Evolutionary conservation across 2,329 filamentous ascomycete species (phyloP).

Genomic region (Zymoseptoria brevis): DNA sequence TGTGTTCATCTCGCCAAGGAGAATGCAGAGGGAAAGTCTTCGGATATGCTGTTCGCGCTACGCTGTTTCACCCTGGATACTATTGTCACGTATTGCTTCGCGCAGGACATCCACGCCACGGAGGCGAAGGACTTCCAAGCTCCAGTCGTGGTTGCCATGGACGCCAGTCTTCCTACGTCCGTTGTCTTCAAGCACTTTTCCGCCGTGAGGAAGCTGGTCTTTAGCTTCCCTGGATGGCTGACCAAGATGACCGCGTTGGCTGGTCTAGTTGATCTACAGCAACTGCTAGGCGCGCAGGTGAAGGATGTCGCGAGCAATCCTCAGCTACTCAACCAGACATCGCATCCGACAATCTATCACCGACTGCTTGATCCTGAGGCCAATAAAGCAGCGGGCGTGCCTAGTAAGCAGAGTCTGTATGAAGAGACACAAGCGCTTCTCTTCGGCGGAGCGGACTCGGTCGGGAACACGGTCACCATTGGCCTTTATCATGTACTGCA

Average conservation of each 20-base stretch:
- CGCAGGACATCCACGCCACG: conserved; percentile 33
- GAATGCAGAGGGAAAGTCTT: conserved; percentile 3
- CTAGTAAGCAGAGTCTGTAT: conserved; percentile 30
- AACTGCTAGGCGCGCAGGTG: conserved; percentile 29
- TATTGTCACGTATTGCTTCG: conserved; percentile 37
- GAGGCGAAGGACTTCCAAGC: conserved; percentile 34
- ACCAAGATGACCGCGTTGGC: conserved; percentile 30
- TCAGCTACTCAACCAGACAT: conserved; percentile 25
- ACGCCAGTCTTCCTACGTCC: conserved; percentile 30
- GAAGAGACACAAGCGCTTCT: conserved; percentile 41
- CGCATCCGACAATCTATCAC: conserved; percentile 34
- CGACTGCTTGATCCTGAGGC: conserved; percentile 29
- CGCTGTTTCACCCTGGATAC: conserved; percentile 33
- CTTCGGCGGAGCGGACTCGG: conserved; percentile 42
- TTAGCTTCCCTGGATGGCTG: conserved; percentile 32
- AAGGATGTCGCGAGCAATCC: conserved; percentile 27
- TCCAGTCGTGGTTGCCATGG: conserved; percentile 37
- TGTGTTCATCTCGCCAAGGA: conserved; percentile 4
- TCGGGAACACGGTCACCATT: conserved; percentile 35
- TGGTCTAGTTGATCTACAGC: conserved; percentile 34
- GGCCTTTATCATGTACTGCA: conserved; percentile 37
- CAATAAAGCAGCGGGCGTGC: conserved; percentile 28
- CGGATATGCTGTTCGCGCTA: conserved; percentile 30
- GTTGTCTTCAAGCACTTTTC: conserved; percentile 36
- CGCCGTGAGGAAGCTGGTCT: conserved; percentile 31